Evolutionary conservation across 192 early-diverging fungal genomes (phyloP), one percentile per base, ranked within the genome.

Genomic region (Dimargaris verticillata): DNA sequence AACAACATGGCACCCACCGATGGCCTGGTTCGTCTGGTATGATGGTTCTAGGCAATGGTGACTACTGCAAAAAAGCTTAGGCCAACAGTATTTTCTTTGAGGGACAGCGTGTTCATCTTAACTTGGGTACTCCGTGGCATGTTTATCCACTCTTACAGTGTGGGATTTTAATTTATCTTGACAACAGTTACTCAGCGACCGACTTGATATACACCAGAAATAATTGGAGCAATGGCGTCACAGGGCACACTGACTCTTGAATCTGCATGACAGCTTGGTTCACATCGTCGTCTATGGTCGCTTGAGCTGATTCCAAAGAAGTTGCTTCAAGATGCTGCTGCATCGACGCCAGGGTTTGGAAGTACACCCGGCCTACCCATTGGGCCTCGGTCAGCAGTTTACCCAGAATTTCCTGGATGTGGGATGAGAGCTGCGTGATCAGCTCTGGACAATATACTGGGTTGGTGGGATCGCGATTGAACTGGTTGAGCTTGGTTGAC

Each of bases 171-270:
- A 2, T 38, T 38, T 7, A 38, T 38, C 3, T 38, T 38, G 33
- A 2, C 33, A 38, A 38, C 33, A 38, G 33, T n/a, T n/a, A 51
- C 7, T 59, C 57, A 18, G 42, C 57, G n/a, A 59, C 57, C n/a
- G 57, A 59, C 41, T 42, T 59, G 43, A 59, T 59, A 25, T 59
- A 41, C 17, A 43, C 57, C 15, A 18, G 57, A 24, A 44, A n/a
- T 1, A 59, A 38, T n/a, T 59, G 15, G 41, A 43, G 11, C 25
- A 43, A 7, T 11, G 42, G 20, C 38, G 43, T 28, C 11, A 44
- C 33, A 3, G 43, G 57, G 14, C 4, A 0, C n/a, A 22, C 28
- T 4, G 20, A 18, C 57, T 43, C 57, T 17, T 43, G 57, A 43
- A 59, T 59, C 29, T 20, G 33, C 17, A 15, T 18, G 9, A 43